Base-by-base conservation (phyloP, 106 monocot species). In the Xerophyta viscosa region DNA sequence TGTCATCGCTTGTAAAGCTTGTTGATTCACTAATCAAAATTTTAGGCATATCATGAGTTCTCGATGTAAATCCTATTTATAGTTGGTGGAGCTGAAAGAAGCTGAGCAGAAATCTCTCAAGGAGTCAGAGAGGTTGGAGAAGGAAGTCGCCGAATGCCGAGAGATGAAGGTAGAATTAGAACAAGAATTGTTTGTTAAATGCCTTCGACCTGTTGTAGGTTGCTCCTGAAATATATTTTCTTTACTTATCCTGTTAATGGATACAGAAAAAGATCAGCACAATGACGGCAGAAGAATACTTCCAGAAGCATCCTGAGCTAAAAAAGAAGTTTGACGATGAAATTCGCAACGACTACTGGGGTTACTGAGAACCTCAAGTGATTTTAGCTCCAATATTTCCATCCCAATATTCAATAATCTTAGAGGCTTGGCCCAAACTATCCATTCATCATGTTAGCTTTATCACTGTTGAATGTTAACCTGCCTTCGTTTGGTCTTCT, bases 271-370 rank as follows among this genome's bases (percentile, higher is more conserved):
- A 88, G 50, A 85, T 96, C 27, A 85, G 85, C 79, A 88, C 96
- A 8, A 96, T 96, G 94, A 96, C 94, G 8, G 96, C 96, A 8
- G 85, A 96, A 18, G 88, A 89, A 41, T 96, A 89, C 65, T 96
- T 96, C 50, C 71, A 58, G 65, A 89, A 79, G 76, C 84, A 96
- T 43, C 96, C 96, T 27, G 96, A 96, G 65, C 72, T 96, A 7
- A 88, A 76, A 76, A 73, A 96, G 71, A 79, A 89, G 67, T 89
- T 89, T 26, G 96, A 96, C 24, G 96, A 96, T 46, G 96, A 96
- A 72, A 96, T 96, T 56, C 75, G 84, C 8, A 89, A 96, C 29
- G 89, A 96, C 50, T 73, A 84, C 62, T 96, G 96, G 96, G 96
- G 96, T 8, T 96, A 96, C 43, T 92, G 46, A 82, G 36, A 36